phyloP scores from a whole-genome alignment of 2,329 filamentous ascomycete species.

The Pestalotiopsis sp. region DNA sequence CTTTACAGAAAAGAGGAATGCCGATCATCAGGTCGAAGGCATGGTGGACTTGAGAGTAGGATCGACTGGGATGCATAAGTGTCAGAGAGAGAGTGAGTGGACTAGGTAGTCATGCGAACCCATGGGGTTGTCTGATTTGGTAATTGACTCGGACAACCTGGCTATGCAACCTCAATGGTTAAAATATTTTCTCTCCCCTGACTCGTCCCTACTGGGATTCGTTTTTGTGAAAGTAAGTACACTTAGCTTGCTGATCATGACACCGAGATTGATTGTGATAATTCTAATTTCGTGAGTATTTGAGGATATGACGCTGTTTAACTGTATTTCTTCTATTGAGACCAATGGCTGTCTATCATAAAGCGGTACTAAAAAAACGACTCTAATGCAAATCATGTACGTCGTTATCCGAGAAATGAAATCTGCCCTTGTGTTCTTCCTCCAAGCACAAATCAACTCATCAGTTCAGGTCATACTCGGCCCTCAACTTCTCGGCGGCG shows the following conservation, averaged over 20 bases:
- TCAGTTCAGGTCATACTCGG: constrained; percentile 41
- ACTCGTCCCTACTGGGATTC: too few species aligned
- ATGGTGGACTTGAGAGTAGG: background rate
- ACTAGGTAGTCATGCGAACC: too few species aligned
- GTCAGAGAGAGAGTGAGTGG: background rate
- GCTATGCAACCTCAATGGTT: too few species aligned
- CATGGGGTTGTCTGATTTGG: too few species aligned
- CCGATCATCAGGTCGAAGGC: background rate
- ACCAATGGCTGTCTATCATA: background rate
- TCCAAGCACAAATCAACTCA: background rate
- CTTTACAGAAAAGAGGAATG: background rate
- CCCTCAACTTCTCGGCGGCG: constrained; percentile 51
- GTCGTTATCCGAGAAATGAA: background rate
- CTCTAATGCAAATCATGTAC: background rate
- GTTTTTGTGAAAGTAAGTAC: too few species aligned
- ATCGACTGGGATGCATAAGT: background rate
- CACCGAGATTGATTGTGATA: too few species aligned
- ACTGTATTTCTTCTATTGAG: too few species aligned
- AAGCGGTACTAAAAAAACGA: background rate
- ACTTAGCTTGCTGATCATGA: too few species aligned
- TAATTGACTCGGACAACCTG: too few species aligned
- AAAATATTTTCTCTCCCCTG: too few species aligned
- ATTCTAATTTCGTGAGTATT: too few species aligned
- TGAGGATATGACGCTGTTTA: too few species aligned
- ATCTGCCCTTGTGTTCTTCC: background rate